Conservation (phyloP, 139 green algal species). For the Zygnema cylindricum region DNA sequence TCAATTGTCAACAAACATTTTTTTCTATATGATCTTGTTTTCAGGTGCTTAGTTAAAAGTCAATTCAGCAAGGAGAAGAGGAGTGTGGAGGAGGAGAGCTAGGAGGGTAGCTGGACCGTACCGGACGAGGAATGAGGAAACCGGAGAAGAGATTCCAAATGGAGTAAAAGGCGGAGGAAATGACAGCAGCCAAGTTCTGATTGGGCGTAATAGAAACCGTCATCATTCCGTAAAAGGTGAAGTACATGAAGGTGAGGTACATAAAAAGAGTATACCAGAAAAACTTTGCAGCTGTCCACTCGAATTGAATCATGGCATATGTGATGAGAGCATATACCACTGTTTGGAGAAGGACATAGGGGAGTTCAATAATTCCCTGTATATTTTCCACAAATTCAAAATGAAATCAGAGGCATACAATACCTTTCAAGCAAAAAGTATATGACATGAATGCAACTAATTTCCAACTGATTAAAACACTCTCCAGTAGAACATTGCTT, state of each 20-base stretch:
- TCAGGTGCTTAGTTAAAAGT: no score
- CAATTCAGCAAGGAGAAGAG: neutral
- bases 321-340: slow-evolving; percentile 63
- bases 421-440: no score
- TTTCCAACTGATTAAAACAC: no score
- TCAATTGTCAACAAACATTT: no score
- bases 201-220: slow-evolving; percentile 66
- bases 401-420: no score
- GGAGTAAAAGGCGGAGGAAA: slow-evolving; percentile 65
- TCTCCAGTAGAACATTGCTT: slow-evolving; percentile 1
- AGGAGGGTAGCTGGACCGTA: neutral
- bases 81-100: slow-evolving; percentile 3
- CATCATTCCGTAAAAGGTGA: slow-evolving; percentile 72
- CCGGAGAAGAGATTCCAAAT: slow-evolving; percentile 69
- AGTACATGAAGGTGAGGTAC: slow-evolving; percentile 69
- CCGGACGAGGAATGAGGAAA: slow-evolving; percentile 62
- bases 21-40: no score
- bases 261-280: slow-evolving; percentile 74
- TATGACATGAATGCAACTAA: no score
- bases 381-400: no score
- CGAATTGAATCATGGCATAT: slow-evolving; percentile 64
- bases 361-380: slow-evolving; percentile 45
- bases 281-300: slow-evolving; percentile 69
- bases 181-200: slow-evolving; percentile 58
- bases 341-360: slow-evolving; percentile 49